These are phyloP conservation scores for Fusarium sp. DNA, from an alignment of 2,329 filamentous ascomycete genomes.

Conservation along the genomic window DNA sequence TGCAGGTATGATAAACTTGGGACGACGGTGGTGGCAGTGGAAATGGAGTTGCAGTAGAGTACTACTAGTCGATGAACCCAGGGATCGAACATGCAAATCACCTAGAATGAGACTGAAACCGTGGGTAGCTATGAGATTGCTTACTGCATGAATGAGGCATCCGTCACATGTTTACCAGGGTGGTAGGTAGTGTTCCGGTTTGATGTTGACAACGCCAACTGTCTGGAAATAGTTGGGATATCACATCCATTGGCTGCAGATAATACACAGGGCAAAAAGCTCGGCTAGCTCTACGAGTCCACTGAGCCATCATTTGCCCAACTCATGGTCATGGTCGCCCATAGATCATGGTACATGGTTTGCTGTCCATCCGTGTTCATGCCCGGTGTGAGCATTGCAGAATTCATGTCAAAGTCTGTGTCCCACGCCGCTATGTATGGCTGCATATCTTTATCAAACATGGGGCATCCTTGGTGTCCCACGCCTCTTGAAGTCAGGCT, in stretches of 20 bases:
- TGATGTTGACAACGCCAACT: neutral
- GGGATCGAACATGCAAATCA: neutral
- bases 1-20: constrained; percentile 11
- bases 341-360: constrained; percentile 54
- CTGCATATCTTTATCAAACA: constrained; percentile 62
- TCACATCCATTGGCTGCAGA: neutral
- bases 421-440: constrained; percentile 58
- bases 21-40: neutral
- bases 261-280: neutral
- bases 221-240: neutral
- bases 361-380: constrained; percentile 27
- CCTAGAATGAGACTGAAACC: neutral
- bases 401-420: constrained; percentile 43
- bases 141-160: neutral
- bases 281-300: neutral
- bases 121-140: neutral
- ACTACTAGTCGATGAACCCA: neutral
- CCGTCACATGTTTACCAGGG: constrained; percentile 11
- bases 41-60: neutral
- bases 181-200: neutral
- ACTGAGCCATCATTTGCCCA: constrained; percentile 48
- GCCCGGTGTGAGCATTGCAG: constrained; percentile 4
- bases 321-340: constrained; percentile 59
- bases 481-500: neutral
- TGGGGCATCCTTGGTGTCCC: constrained; percentile 54